Percentiles rank a stretch among this genome's conserved stretches.
Evolutionary conservation across 495 filamentous ascomycete genomes (phyloP).

Genomic region (Rusavskia elegans): DNA sequence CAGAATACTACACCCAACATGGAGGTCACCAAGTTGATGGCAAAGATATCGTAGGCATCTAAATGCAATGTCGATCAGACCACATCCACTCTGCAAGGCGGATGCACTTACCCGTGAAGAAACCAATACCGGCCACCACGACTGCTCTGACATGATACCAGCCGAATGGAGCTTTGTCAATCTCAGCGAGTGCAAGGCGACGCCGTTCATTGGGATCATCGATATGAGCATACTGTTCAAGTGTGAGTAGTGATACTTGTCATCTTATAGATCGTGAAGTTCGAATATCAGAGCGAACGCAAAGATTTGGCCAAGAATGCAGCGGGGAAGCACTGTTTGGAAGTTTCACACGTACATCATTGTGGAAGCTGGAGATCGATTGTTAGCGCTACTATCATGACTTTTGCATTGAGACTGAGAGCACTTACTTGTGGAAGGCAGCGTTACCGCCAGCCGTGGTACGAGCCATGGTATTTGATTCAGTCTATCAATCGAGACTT

Average conservation of each 20-base stretch:
- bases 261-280: background rate
- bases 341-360: constrained; percentile 16
- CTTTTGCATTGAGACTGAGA: background rate
- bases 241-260: background rate
- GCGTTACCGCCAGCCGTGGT: constrained; percentile 46
- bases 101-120: constrained; percentile 48
- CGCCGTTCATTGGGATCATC: constrained; percentile 59
- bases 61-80: background rate
- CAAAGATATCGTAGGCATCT: constrained; percentile 54
- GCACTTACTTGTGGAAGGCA: constrained; percentile 41
- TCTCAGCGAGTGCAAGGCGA: constrained; percentile 57
- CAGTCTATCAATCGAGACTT: too few species aligned
- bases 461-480: background rate
- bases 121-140: constrained; percentile 67
- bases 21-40: constrained; percentile 52
- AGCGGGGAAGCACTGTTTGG: too few species aligned
- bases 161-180: constrained; percentile 67
- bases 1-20: constrained; percentile 67
- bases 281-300: too few species aligned
- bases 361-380: constrained; percentile 26
- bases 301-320: too few species aligned
- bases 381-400: background rate
- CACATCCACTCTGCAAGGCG: background rate
- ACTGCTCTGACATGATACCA: constrained; percentile 65
- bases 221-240: constrained; percentile 31